phyloP scores from a whole-genome alignment of 1,284 basidiomycete genomes.

The Ustilago vetiveriae region DNA sequence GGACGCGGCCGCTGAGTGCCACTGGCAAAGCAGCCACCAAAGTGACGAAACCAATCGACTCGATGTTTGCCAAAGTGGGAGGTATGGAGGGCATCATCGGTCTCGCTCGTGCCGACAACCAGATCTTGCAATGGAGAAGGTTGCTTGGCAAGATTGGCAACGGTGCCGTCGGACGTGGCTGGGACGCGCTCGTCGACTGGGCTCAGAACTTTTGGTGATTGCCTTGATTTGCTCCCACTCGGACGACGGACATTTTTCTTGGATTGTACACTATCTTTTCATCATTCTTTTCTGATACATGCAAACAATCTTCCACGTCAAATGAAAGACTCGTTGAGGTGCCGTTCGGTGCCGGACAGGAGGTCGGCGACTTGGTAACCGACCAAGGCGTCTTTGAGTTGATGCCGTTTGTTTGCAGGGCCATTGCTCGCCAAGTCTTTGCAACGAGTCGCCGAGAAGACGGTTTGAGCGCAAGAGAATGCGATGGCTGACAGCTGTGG shows the following conservation, averaged over 20 bases:
- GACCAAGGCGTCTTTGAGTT: too few species aligned
- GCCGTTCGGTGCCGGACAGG: too few species aligned
- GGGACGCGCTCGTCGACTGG: conserved; percentile 56
- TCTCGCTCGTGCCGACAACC: conserved; percentile 52
- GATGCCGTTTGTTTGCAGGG: too few species aligned
- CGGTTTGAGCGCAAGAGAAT: too few species aligned
- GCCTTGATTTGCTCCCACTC: neutral
- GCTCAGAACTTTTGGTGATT: conserved; percentile 50
- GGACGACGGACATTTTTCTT: neutral
- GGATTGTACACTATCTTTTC: neutral
- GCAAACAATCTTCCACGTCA: too few species aligned
- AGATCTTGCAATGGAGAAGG: conserved; percentile 52
- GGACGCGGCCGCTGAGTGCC: conserved; percentile 7
- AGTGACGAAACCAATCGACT: conserved; percentile 33
- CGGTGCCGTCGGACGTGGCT: conserved; percentile 52
- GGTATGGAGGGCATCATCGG: conserved; percentile 55
- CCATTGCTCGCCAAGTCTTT: too few species aligned
- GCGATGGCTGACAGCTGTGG: too few species aligned
- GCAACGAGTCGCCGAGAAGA: too few species aligned
- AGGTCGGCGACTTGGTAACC: too few species aligned
- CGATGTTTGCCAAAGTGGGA: conserved; percentile 46
- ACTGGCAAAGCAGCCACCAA: conserved; percentile 21
- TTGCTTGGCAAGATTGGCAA: conserved; percentile 51
- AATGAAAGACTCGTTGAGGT: too few species aligned
- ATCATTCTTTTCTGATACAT: neutral